A percentile compares a stretch with the other conserved stretches of the same genome.
These are phyloP conservation scores for Rhododendron ovatum DNA, from an alignment of 148 eudicot genomes.

Conservation along the genomic window DNA sequence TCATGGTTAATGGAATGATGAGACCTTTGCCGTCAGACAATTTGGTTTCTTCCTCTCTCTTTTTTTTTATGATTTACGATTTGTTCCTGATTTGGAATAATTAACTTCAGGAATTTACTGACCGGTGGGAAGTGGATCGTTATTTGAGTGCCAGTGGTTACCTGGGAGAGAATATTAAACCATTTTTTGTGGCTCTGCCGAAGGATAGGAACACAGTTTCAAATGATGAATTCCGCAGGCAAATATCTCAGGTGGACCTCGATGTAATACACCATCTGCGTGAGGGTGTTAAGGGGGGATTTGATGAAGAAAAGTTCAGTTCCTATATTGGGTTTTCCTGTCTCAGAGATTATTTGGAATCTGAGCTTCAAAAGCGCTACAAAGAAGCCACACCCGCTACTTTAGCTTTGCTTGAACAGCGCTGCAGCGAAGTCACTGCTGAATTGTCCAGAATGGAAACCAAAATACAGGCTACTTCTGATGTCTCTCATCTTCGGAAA, in stretches of 20 bases:
- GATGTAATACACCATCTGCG: conserved; percentile 66
- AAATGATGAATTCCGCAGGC: conserved; percentile 89
- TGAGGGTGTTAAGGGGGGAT: conserved; percentile 87
- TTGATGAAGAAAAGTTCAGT: conserved; percentile 86
- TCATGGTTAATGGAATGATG: not conserved
- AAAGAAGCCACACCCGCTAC: conserved; percentile 99
- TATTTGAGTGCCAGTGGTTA: conserved; percentile 97
- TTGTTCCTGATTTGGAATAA: not conserved
- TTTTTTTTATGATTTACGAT: not conserved
- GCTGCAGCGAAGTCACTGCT: conserved; percentile 74
- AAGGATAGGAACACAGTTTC: conserved; percentile 69
- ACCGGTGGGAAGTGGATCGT: conserved; percentile 94
- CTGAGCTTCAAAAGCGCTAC: conserved; percentile 90
- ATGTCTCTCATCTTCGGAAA: conserved; percentile 84
- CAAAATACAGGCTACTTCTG: conserved; percentile 84
- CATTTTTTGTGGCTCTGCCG: conserved; percentile 91
- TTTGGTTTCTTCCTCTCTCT: not conserved
- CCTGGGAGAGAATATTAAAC: conserved; percentile 85
- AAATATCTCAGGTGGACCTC: conserved; percentile 78
- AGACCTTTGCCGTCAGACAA: not conserved
- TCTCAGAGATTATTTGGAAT: conserved; percentile 78
- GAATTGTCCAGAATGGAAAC: conserved; percentile 71
- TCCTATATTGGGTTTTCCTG: conserved; percentile 74
- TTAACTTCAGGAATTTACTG: conserved; percentile 70
- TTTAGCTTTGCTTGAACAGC: conserved; percentile 87